Conservation (phyloP, 139 green algal genomes). For the Asterochloris sp. region DNA sequence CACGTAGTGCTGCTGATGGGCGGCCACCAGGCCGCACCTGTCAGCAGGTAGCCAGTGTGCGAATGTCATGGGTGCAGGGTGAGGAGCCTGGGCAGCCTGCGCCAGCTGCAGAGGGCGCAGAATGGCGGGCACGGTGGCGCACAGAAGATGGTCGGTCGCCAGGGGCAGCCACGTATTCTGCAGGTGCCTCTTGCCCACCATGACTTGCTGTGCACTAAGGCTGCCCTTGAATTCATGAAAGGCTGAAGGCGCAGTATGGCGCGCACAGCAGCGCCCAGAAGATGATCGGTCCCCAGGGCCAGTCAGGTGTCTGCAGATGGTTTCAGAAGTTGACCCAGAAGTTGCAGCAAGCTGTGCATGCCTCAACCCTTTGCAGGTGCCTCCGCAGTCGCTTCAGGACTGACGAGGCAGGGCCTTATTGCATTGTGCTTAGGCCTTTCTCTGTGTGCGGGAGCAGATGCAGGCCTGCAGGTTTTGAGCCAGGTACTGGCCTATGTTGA, state of each 20-base stretch:
- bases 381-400: no score
- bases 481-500: no score
- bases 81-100: slow-evolving; percentile 6
- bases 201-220: no score
- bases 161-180: neutral
- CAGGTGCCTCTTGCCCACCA: neutral
- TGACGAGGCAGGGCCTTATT: no score
- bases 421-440: no score
- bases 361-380: no score
- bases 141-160: slow-evolving; percentile 7
- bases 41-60: neutral
- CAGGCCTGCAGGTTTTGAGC: no score
- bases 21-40: neutral
- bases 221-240: no score
- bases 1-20: neutral
- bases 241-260: neutral
- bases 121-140: slow-evolving; percentile 2
- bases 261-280: slow-evolving; percentile 9
- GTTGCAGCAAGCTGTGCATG: no score
- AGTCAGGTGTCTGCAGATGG: neutral
- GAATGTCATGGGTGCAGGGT: neutral
- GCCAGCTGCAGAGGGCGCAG: slow-evolving; percentile 2
- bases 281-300: neutral
- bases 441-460: no score
- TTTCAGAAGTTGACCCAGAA: no score